These are phyloP conservation scores for Fusarium nanum DNA, from an alignment of 2,329 filamentous ascomycete genomes.

Conservation along the genomic window DNA sequence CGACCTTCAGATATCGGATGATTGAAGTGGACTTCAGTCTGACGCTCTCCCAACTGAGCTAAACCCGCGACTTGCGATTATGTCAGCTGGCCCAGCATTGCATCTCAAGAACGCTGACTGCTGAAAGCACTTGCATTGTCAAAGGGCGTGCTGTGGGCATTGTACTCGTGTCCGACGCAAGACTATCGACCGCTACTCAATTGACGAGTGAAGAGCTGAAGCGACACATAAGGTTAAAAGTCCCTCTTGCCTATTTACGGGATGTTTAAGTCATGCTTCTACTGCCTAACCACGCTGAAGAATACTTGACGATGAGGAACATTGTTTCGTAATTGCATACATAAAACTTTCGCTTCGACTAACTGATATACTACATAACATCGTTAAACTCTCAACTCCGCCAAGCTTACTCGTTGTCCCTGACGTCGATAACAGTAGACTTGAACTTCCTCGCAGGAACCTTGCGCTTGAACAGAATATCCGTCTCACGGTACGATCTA, in stretches of 20 bases:
- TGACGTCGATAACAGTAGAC: constrained; percentile 65
- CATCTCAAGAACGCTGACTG: rapidly evolving
- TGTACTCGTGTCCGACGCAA: rapidly evolving
- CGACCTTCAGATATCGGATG: constrained; percentile 28
- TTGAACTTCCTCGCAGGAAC: constrained; percentile 66
- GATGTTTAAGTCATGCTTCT: rapidly evolving
- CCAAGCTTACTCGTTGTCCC: constrained; percentile 68
- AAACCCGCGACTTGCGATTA: constrained; percentile 13
- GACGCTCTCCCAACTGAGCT: constrained; percentile 38
- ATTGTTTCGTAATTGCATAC: not conserved
- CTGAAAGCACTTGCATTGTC: rapidly evolving
- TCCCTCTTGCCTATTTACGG: rapidly evolving
- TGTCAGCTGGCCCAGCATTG: not conserved
- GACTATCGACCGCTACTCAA: not conserved
- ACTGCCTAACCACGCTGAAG: too few relatives aligned
- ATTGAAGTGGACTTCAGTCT: constrained; percentile 34
- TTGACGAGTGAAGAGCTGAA: rapidly evolving
- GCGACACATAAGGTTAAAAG: rapidly evolving
- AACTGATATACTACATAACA: not conserved
- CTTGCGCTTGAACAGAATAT: constrained; percentile 67
- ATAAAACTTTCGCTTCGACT: not conserved
- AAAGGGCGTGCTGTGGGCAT: not conserved
- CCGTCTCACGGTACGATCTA: constrained; percentile 69
- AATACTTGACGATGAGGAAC: rapidly evolving
- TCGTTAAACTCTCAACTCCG: rapidly evolving